Evolutionary conservation across 1,139 yeast genomes (phyloP).

Genomic region (Magnusiomyces ingens): DNA sequence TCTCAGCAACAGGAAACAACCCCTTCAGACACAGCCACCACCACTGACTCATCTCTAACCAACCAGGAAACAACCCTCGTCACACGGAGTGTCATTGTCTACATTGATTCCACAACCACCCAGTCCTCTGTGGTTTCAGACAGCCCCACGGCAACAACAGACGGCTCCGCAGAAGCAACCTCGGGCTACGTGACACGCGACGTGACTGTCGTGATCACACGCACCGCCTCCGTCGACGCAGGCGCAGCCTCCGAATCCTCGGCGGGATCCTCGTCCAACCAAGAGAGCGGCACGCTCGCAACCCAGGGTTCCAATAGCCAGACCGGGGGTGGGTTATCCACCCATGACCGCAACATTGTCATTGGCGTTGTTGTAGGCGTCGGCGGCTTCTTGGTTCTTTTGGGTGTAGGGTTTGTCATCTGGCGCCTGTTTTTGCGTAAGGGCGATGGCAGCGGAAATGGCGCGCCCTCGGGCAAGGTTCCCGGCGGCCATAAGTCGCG

Average conservation of each 20-base stretch:
- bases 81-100: no score
- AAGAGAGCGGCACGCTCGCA: no score
- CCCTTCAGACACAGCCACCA: background rate
- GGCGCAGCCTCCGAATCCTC: no score
- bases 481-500: no score
- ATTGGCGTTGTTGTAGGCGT: slow-evolving; percentile 32
- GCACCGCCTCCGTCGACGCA: background rate
- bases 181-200: background rate
- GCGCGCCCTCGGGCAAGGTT: no score
- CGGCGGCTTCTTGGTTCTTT: slow-evolving; percentile 28
- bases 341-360: slow-evolving; percentile 26
- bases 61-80: background rate
- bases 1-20: background rate
- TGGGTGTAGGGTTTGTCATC: slow-evolving; percentile 25
- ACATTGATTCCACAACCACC: background rate
- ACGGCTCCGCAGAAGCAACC: background rate
- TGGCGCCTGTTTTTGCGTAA: slow-evolving; percentile 25
- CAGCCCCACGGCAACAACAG: background rate
- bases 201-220: background rate
- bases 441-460: background rate
- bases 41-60: background rate
- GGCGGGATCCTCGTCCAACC: no score
- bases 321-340: slow-evolving; percentile 24
- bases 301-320: background rate
- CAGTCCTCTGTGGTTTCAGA: background rate